phyloP scores from a whole-genome alignment of 2,329 filamentous ascomycete genomes.

The Neonectria faginata region DNA sequence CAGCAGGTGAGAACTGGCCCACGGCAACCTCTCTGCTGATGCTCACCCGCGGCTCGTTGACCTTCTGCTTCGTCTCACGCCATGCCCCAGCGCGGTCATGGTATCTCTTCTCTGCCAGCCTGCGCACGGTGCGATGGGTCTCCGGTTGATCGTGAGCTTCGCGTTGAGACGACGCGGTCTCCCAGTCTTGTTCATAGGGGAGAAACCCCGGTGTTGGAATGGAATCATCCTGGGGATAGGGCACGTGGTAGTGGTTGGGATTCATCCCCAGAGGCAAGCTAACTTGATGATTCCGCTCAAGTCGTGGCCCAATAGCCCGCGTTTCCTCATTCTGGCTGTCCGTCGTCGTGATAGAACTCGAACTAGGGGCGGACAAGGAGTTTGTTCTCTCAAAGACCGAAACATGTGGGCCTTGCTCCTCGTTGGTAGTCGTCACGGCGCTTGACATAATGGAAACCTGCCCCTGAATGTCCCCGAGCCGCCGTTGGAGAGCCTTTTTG shows the following conservation, averaged over 20 bases:
- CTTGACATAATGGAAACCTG: conserved; percentile 31
- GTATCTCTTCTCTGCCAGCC: conserved; percentile 17
- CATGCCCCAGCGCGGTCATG: conserved; percentile 31
- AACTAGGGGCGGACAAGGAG: conserved; percentile 35
- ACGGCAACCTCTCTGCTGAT: conserved; percentile 29
- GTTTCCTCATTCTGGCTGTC: conserved; percentile 25
- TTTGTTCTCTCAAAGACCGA: conserved; percentile 44
- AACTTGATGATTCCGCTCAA: conserved; percentile 26
- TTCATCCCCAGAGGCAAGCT: conserved; percentile 27
- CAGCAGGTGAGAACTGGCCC: conserved; percentile 31
- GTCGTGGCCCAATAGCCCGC: conserved; percentile 16
- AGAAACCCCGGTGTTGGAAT: conserved; percentile 32
- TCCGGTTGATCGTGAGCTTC: conserved; percentile 1
- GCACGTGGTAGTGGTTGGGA: conserved; percentile 31
- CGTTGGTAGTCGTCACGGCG: conserved; percentile 33
- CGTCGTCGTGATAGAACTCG: conserved; percentile 20
- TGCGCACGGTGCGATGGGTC: conserved; percentile 21
- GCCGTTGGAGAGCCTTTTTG: conserved; percentile 27
- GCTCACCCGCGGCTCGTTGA: conserved; percentile 33
- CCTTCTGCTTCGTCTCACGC: conserved; percentile 30
- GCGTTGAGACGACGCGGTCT: not conserved
- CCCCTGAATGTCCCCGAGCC: conserved; percentile 37
- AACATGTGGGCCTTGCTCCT: conserved; percentile 35
- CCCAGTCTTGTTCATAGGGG: conserved; percentile 21
- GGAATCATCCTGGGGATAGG: conserved; percentile 36